phyloP scores from a whole-genome alignment of 1,139 yeast species.

The Blastobotrys persicus region DNA sequence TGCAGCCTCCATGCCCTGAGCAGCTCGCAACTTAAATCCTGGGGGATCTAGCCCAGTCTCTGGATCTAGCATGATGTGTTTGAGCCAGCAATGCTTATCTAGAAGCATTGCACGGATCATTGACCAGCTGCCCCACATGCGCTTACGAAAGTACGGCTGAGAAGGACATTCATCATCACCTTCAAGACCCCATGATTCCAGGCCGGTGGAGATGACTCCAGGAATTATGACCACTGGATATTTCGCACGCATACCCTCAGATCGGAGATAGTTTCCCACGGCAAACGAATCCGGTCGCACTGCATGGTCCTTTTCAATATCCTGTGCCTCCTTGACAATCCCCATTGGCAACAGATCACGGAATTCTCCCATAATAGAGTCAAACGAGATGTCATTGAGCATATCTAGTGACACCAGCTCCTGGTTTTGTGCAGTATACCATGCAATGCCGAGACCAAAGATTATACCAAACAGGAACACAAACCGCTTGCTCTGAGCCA shows the following conservation, averaged over 20 bases:
- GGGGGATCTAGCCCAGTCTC: slow-evolving; percentile 93
- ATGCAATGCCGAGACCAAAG: slow-evolving; percentile 64
- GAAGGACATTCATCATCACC: slow-evolving; percentile 80
- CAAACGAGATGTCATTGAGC: slow-evolving; percentile 58
- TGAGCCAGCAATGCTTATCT: slow-evolving; percentile 91
- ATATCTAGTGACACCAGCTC: slow-evolving; percentile 43
- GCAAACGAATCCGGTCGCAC: slow-evolving; percentile 68
- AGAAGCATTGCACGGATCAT: slow-evolving; percentile 91
- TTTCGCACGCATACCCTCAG: slow-evolving; percentile 52
- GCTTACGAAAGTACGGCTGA: slow-evolving; percentile 77
- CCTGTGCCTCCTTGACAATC: slow-evolving; percentile 58
- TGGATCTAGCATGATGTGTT: slow-evolving; percentile 84
- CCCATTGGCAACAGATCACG: slow-evolving; percentile 55
- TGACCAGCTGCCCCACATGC: slow-evolving; percentile 96
- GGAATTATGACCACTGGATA: slow-evolving; percentile 91
- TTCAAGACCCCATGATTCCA: slow-evolving; percentile 87
- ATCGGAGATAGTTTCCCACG: slow-evolving; percentile 68
- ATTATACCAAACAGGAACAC: slow-evolving; percentile 59
- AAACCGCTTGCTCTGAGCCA: slow-evolving; percentile 31
- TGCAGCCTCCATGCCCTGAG: slow-evolving; percentile 96
- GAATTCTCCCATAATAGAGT: slow-evolving; percentile 38
- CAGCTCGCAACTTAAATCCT: slow-evolving; percentile 74
- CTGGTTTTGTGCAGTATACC: slow-evolving; percentile 57
- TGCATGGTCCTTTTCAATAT: slow-evolving; percentile 43
- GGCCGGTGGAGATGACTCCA: slow-evolving; percentile 92